phyloP scores from a whole-genome alignment of 352 stramenopile species.

The Phytophthora sansomeana region DNA sequence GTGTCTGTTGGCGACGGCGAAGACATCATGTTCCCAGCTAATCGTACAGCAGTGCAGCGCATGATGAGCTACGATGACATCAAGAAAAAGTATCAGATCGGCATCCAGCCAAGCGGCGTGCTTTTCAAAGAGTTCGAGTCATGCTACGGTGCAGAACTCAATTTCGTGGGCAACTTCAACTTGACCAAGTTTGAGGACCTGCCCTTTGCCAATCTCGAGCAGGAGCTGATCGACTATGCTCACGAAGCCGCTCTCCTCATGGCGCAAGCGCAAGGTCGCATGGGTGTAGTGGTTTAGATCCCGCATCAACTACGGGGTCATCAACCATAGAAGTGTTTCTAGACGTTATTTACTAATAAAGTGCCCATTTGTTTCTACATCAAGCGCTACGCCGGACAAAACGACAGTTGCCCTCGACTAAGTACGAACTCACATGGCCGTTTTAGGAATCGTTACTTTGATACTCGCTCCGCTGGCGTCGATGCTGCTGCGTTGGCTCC shows the following conservation, averaged over 20 bases:
- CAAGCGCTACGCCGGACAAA: not conserved
- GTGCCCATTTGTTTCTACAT: slow-evolving; percentile 4
- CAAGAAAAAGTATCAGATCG: slow-evolving; percentile 53
- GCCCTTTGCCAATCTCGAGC: slow-evolving; percentile 57
- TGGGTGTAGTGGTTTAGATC: slow-evolving; percentile 12
- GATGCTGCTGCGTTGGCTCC: slow-evolving; percentile 19
- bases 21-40: slow-evolving; percentile 18
- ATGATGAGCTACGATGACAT: slow-evolving; percentile 57
- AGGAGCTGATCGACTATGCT: slow-evolving; percentile 59
- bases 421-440: slow-evolving; percentile 14
- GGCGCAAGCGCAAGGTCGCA: slow-evolving; percentile 21
- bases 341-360: slow-evolving; percentile 38
- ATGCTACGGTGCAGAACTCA: slow-evolving; percentile 56
- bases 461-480: not conserved
- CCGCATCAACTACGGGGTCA: not conserved
- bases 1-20: slow-evolving; percentile 3
- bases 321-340: slow-evolving; percentile 30
- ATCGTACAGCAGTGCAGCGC: slow-evolving; percentile 31
- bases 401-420: slow-evolving; percentile 4
- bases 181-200: slow-evolving; percentile 48
- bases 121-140: slow-evolving; percentile 62
- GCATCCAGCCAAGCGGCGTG: slow-evolving; percentile 47
- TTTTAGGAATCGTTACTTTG: slow-evolving; percentile 4
- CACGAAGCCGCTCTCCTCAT: slow-evolving; percentile 52
- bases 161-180: slow-evolving; percentile 50